A percentile compares a stretch with the other conserved stretches of the same genome.
phyloP scores from a whole-genome alignment of 345 rosid species.

The Populus deltoides region DNA sequence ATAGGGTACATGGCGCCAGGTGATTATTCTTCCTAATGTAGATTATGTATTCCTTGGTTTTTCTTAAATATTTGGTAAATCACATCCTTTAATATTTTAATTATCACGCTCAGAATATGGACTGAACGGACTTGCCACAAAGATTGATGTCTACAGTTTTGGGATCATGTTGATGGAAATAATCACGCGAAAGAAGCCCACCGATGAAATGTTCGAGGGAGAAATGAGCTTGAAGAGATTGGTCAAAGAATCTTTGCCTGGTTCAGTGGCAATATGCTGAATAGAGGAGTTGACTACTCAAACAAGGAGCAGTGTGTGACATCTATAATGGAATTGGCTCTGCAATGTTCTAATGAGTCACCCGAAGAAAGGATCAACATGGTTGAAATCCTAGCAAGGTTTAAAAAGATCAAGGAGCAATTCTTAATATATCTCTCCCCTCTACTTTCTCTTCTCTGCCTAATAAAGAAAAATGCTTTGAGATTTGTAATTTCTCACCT shows the following conservation, averaged over 20 bases:
- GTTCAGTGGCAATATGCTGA: neutral
- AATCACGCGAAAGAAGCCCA: neutral
- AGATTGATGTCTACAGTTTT: neutral
- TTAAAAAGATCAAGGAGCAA: neutral
- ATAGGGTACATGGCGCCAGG: neutral
- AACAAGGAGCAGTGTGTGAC: neutral
- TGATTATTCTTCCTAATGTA: neutral
- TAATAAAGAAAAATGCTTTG: no score
- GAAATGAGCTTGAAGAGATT: neutral
- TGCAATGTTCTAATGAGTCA: constrained; percentile 3
- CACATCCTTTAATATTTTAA: neutral
- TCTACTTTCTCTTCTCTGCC: no score
- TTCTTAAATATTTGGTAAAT: neutral
- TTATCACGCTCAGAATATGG: neutral
- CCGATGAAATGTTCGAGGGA: neutral
- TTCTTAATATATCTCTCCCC: no score
- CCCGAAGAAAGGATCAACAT: constrained; percentile 14
- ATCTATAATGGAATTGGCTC: neutral
- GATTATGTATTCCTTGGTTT: no score
- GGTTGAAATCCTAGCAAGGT: constrained; percentile 3
- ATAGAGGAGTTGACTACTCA: neutral
- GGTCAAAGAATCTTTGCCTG: neutral
- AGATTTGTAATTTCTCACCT: no score
- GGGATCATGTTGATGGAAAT: neutral
- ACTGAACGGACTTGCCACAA: neutral